Conservation (phyloP, 192 early-diverging fungal genomes). For the Rhizophagus sp. region DNA sequence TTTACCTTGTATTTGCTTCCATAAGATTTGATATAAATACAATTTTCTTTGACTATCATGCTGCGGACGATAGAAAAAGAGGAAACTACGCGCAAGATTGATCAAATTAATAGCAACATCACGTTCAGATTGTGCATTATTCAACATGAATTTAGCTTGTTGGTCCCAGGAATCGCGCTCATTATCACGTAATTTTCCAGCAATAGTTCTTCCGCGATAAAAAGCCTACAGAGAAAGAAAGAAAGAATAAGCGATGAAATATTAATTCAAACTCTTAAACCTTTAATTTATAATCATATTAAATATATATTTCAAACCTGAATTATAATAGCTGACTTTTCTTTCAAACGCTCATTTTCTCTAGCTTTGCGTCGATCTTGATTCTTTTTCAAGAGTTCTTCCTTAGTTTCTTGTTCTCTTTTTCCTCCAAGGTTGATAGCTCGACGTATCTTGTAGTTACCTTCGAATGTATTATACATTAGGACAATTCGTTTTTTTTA, state of each 20-base stretch:
- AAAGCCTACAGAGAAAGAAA: conserved; percentile 40
- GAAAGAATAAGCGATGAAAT: not conserved
- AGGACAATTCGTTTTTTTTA: not conserved
- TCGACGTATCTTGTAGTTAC: conserved; percentile 72
- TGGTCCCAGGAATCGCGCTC: conserved; percentile 45
- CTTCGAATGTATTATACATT: conserved; percentile 63
- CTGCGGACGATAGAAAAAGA: conserved; percentile 47
- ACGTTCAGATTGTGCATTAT: not conserved
- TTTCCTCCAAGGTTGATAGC: conserved; percentile 85
- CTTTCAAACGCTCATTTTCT: conserved; percentile 65
- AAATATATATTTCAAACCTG: conserved; percentile 50
- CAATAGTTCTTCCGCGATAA: conserved; percentile 54
- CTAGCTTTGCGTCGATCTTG: conserved; percentile 72
- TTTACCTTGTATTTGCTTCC: not conserved
- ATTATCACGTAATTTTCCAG: conserved; percentile 31
- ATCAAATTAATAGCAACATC: conserved; percentile 1
- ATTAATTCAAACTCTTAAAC: not conserved
- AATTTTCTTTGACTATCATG: conserved; percentile 33
- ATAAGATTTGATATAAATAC: conserved; percentile 34
- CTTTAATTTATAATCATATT: not conserved
- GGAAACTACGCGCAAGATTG: conserved; percentile 31
- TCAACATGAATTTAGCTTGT: not conserved
- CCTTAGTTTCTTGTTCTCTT: conserved; percentile 65
- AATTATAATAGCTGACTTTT: conserved; percentile 59
- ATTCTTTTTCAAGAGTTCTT: conserved; percentile 64